phyloP scores from a whole-genome alignment of 2,329 filamentous ascomycete species.

The Ceratocystis cubensis region DNA sequence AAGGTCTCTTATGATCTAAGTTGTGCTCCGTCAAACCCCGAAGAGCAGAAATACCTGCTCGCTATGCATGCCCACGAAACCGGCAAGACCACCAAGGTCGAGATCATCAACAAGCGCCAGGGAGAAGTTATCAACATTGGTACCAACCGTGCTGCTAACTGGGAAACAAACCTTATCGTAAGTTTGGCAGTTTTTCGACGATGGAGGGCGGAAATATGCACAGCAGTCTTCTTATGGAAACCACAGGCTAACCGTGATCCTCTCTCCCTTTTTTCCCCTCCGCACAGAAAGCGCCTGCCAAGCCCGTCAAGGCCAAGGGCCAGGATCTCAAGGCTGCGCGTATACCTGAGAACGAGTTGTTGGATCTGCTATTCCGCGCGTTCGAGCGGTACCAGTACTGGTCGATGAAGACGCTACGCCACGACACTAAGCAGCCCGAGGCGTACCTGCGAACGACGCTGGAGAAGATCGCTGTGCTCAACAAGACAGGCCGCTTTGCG shows the following conservation, averaged over 20 bases:
- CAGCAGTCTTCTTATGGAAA: neutral
- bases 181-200: slow-evolving; percentile 26
- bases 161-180: slow-evolving; percentile 44
- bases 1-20: slow-evolving; percentile 65
- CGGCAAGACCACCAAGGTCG: slow-evolving; percentile 40
- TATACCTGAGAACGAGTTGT: slow-evolving; percentile 75
- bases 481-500: slow-evolving; percentile 72
- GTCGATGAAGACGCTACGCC: slow-evolving; percentile 78
- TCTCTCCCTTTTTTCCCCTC: neutral
- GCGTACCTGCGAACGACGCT: slow-evolving; percentile 80
- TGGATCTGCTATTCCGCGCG: slow-evolving; percentile 70
- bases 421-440: slow-evolving; percentile 71
- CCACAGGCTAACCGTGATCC: slow-evolving; percentile 22
- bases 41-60: slow-evolving; percentile 53
- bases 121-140: slow-evolving; percentile 19
- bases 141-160: slow-evolving; percentile 27
- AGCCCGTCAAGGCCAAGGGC: slow-evolving; percentile 45
- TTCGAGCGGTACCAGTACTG: slow-evolving; percentile 85
- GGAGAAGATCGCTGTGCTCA: slow-evolving; percentile 67
- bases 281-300: slow-evolving; percentile 40
- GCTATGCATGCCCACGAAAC: slow-evolving; percentile 40
- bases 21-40: slow-evolving; percentile 58
- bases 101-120: slow-evolving; percentile 31
- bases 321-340: slow-evolving; percentile 75
- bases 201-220: neutral